These are phyloP conservation scores for Cyclotella choctawhatcheeana DNA, from an alignment of 108 stramenopile genomes.

Conservation along the genomic window DNA sequence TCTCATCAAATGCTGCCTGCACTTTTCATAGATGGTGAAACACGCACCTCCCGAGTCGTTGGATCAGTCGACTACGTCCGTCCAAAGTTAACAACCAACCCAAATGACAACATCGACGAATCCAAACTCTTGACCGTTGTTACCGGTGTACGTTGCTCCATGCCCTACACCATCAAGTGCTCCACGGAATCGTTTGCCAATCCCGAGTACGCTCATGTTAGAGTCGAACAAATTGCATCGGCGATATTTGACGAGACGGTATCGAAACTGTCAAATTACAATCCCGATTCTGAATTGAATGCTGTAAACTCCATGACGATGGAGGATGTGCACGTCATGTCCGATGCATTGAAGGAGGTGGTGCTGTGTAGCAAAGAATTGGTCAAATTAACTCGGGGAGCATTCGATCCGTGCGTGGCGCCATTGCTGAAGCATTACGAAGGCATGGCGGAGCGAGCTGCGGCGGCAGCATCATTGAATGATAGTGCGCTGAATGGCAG, in stretches of 20 bases:
- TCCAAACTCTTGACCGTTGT: slow-evolving; percentile 19
- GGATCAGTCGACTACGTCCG: slow-evolving; percentile 36
- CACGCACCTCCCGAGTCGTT: slow-evolving; percentile 31
- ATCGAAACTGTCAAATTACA: slow-evolving; percentile 37
- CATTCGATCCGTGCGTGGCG: slow-evolving; percentile 47
- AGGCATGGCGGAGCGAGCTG: slow-evolving; percentile 13
- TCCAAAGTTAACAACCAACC: slow-evolving; percentile 10
- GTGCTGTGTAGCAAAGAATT: slow-evolving; percentile 42
- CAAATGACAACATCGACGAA: slow-evolving; percentile 9
- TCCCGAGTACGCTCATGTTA: slow-evolving; percentile 1
- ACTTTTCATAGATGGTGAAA: slow-evolving; percentile 42
- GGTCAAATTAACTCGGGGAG: slow-evolving; percentile 46
- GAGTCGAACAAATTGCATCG: slow-evolving; percentile 28
- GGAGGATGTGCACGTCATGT: slow-evolving; percentile 38
- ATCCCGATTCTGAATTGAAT: slow-evolving; percentile 47
- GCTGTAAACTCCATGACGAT: slow-evolving; percentile 27
- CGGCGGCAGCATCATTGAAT: neutral
- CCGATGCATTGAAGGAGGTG: slow-evolving; percentile 37
- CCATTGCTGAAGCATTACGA: slow-evolving; percentile 54
- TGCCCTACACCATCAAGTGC: slow-evolving; percentile 46
- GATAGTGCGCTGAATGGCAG: neutral
- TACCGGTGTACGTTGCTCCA: slow-evolving; percentile 32
- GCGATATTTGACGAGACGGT: slow-evolving; percentile 41
- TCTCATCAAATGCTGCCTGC: too few species aligned
- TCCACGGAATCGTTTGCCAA: slow-evolving; percentile 9